Conservation (phyloP, 2,329 filamentous ascomycete species). For the Paecilomyces dactylethromorphus region DNA sequence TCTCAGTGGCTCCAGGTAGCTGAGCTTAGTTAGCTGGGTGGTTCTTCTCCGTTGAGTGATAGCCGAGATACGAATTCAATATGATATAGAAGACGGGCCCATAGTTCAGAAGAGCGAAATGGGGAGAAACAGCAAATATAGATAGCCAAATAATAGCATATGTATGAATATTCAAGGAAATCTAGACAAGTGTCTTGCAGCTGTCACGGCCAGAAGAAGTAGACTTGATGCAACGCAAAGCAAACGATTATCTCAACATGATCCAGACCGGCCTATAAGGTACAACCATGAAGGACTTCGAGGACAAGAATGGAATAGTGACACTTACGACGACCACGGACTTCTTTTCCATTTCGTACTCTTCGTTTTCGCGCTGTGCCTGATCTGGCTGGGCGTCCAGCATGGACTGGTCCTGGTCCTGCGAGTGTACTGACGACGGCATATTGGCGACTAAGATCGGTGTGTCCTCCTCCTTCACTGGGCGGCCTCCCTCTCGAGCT, state of each 20-base stretch:
- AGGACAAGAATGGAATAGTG: neutral
- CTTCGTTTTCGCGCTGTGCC: constrained; percentile 44
- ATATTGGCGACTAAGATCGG: constrained; percentile 14
- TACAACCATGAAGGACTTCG: neutral
- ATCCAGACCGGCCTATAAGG: neutral
- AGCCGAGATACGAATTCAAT: neutral
- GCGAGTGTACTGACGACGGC: constrained; percentile 33
- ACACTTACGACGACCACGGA: constrained; percentile 56
- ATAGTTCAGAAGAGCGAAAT: no score
- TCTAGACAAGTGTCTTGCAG: no score
- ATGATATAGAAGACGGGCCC: neutral
- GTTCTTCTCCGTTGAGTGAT: neutral
- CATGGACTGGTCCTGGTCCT: constrained; percentile 38
- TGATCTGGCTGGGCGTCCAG: constrained; percentile 27
- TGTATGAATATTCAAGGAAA: no score
- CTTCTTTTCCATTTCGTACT: constrained; percentile 38
- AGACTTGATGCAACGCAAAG: neutral
- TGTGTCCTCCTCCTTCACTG: neutral
- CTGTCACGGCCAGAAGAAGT: no score
- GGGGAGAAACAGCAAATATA: no score
- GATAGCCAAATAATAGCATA: no score
- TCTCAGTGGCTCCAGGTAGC: constrained; percentile 77
- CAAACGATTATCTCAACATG: neutral
- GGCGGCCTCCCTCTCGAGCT: neutral
- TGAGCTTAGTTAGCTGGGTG: constrained; percentile 31